Conservation (phyloP, 768 basidiomycete species). For the Pulveroboletus sp. region DNA sequence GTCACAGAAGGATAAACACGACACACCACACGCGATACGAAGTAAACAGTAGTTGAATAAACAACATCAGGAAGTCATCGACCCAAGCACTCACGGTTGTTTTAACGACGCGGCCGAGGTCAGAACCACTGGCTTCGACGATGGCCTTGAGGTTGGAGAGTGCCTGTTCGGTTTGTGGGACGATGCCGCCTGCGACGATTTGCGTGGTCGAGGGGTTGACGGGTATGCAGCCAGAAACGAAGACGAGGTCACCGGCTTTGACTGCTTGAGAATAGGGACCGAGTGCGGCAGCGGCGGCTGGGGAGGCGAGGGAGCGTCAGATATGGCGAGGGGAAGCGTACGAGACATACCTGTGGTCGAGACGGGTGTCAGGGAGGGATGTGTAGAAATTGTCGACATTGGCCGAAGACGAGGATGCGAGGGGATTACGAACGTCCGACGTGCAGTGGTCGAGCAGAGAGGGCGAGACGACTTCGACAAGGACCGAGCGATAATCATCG, state of each 20-base stretch:
- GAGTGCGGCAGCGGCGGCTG: constrained; percentile 74
- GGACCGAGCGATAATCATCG: background rate
- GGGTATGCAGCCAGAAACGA: constrained; percentile 86
- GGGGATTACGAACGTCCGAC: background rate
- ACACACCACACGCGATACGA: background rate
- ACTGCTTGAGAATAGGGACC: constrained; percentile 89
- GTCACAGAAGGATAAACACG: background rate
- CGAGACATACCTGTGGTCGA: constrained; percentile 26
- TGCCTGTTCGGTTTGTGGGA: constrained; percentile 64
- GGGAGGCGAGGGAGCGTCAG: background rate
- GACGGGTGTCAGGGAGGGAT: constrained; percentile 33
- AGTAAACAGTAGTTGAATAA: background rate
- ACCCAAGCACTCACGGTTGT: constrained; percentile 63
- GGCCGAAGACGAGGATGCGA: background rate
- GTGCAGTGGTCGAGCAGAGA: background rate
- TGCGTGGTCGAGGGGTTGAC: constrained; percentile 68
- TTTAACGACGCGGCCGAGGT: constrained; percentile 80
- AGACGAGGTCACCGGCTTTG: constrained; percentile 78
- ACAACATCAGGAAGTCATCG: background rate
- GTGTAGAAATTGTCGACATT: constrained; percentile 35
- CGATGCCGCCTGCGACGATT: constrained; percentile 20
- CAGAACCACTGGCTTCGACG: constrained; percentile 76
- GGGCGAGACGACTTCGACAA: no score
- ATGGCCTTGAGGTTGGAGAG: constrained; percentile 83
- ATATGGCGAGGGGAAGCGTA: background rate